Evolutionary conservation across 2,329 filamentous ascomycete species (phyloP).

Genomic region (Cordyceps tenuipes): DNA sequence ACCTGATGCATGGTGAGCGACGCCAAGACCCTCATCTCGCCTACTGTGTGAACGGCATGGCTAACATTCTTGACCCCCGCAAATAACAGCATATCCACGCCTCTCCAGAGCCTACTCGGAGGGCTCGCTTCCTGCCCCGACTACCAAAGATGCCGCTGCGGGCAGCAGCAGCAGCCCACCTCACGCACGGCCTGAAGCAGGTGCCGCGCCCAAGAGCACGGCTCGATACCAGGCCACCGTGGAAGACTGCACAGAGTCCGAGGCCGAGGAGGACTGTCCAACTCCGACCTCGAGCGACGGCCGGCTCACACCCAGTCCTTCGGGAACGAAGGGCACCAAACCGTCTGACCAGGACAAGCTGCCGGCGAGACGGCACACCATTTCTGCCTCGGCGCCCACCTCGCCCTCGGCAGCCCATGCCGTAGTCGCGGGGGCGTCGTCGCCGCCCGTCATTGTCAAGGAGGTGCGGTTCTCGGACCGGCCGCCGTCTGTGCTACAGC

Average conservation of each 20-base stretch:
- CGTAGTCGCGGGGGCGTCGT: neutral
- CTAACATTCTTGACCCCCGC: too few relatives aligned
- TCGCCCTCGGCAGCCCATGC: neutral
- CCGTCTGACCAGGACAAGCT: neutral
- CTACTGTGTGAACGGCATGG: too few relatives aligned
- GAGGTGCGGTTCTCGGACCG: constrained; percentile 10
- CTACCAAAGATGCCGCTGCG: neutral
- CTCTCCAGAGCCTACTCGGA: constrained; percentile 6
- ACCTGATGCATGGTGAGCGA: neutral
- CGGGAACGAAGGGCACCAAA: neutral
- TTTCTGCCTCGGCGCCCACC: constrained; percentile 1
- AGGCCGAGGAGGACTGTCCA: neutral
- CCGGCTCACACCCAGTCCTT: neutral
- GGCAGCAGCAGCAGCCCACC: too few relatives aligned
- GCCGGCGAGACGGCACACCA: neutral
- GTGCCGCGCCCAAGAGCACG: neutral
- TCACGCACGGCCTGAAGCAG: neutral
- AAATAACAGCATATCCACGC: neutral
- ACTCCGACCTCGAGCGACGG: neutral
- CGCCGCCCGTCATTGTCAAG: neutral
- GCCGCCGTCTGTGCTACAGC: neutral
- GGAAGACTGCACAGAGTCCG: constrained; percentile 4
- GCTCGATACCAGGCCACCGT: constrained; percentile 8
- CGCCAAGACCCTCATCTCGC: too few relatives aligned
- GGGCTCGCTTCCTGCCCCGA: neutral